These are phyloP conservation scores for Capsella rubella DNA, from an alignment of 441 rosid species.

Conservation along the genomic window DNA sequence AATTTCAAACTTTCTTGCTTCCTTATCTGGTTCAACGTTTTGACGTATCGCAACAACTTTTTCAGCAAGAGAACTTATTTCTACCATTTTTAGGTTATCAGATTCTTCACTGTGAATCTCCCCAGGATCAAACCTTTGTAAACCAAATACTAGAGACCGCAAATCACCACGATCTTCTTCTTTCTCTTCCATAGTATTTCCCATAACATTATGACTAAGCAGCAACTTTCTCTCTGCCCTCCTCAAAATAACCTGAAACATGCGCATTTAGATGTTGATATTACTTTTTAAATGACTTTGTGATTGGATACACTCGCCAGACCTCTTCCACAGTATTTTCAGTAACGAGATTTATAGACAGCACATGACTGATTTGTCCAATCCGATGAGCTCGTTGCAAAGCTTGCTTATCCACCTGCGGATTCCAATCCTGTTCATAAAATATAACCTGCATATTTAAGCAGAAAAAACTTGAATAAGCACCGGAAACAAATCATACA, in stretches of 20 bases:
- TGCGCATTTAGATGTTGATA: conserved; percentile 25
- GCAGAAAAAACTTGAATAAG: conserved; percentile 18
- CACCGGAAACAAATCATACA: conserved; percentile 17
- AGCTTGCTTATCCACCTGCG: conserved; percentile 92
- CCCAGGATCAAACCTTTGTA: conserved; percentile 71
- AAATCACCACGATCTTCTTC: conserved; percentile 68
- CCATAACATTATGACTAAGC: conserved; percentile 80
- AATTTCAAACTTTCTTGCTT: conserved; percentile 59
- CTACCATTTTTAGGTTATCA: conserved; percentile 56
- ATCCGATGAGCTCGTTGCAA: conserved; percentile 92
- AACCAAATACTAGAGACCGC: conserved; percentile 74
- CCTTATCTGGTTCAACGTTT: conserved; percentile 48
- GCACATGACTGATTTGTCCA: conserved; percentile 86
- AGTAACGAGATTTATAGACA: conserved; percentile 83
- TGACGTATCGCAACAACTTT: conserved; percentile 71
- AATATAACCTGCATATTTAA: conserved; percentile 69
- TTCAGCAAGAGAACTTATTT: conserved; percentile 65
- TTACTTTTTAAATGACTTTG: conserved; percentile 17
- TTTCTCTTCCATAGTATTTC: conserved; percentile 60
- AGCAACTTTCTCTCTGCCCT: conserved; percentile 86
- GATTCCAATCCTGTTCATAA: conserved; percentile 98
- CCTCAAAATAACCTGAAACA: conserved; percentile 74
- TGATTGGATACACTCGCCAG: conserved; percentile 19
- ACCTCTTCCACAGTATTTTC: conserved; percentile 82
- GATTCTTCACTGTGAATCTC: conserved; percentile 53